Evolutionary conservation across 108 stramenopile species (phyloP).

Genomic region (Licmophora abbreviata): DNA sequence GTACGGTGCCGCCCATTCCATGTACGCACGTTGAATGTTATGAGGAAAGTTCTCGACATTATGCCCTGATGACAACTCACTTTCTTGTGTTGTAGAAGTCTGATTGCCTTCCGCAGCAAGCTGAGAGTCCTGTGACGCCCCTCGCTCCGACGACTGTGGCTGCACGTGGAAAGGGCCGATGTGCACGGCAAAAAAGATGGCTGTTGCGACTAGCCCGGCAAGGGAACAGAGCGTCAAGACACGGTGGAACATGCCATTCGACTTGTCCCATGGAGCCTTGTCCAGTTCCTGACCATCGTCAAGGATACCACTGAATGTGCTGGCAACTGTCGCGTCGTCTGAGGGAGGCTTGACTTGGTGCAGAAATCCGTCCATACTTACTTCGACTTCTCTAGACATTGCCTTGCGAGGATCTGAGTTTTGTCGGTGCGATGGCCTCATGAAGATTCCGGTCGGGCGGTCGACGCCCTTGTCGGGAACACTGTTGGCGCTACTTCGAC

Average conservation of each 20-base stretch:
- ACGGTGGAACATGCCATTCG: too few relatives aligned
- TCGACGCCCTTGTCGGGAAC: too few relatives aligned
- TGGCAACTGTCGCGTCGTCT: not conserved
- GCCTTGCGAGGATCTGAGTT: too few relatives aligned
- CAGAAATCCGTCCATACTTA: conserved; percentile 1
- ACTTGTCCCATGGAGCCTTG: too few relatives aligned
- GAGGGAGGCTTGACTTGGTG: not conserved
- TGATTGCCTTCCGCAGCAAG: not conserved
- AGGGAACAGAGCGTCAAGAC: too few relatives aligned
- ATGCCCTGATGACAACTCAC: too few relatives aligned
- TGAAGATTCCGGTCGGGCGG: too few relatives aligned
- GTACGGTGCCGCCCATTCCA: not conserved
- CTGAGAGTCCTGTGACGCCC: not conserved
- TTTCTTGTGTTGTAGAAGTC: not conserved
- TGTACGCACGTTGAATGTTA: not conserved
- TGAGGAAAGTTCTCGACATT: not conserved
- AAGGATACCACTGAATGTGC: not conserved
- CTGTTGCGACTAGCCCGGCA: too few relatives aligned
- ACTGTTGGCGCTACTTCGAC: too few relatives aligned
- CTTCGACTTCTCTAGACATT: conserved; percentile 1
- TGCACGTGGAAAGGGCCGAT: not conserved
- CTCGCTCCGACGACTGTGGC: too few relatives aligned
- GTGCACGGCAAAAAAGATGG: not conserved
- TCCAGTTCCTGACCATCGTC: too few relatives aligned
- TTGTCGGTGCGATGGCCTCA: too few relatives aligned